Percentiles rank a stretch among this genome's conserved stretches.
Evolutionary conservation across 352 stramenopile species (phyloP).

Genomic region (Albugo laibachii): DNA sequence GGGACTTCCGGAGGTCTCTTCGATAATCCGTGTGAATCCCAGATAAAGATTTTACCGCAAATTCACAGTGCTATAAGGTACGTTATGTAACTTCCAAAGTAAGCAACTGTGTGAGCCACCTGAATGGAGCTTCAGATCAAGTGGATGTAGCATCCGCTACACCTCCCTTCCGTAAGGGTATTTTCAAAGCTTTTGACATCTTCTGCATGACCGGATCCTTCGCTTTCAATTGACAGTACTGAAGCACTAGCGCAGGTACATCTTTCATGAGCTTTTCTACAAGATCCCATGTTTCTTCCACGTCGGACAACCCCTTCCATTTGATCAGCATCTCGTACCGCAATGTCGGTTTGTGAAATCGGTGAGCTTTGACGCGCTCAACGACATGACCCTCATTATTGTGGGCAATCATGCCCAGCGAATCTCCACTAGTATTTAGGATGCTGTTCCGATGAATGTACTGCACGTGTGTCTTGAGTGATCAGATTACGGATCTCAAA

Average conservation of each 20-base stretch:
- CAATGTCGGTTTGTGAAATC: not conserved
- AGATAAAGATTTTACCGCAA: too few species aligned
- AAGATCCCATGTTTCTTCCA: conserved; percentile 9
- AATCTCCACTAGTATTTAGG: not conserved
- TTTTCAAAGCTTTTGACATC: not conserved
- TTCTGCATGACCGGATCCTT: not conserved
- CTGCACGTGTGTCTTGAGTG: not conserved
- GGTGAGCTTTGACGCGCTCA: not conserved
- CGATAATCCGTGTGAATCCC: too few species aligned
- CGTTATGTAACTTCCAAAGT: too few species aligned
- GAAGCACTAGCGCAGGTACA: conserved; percentile 6
- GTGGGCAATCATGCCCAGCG: not conserved
- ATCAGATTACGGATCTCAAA: not conserved
- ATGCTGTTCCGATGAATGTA: not conserved
- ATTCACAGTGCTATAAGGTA: too few species aligned
- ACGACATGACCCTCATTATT: conserved; percentile 1
- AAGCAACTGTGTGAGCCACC: too few species aligned
- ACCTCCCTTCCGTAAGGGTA: too few species aligned
- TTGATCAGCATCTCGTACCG: conserved; percentile 7
- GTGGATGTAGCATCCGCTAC: too few species aligned
- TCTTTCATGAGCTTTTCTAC: conserved; percentile 6
- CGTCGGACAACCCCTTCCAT: conserved; percentile 8
- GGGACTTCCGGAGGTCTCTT: too few species aligned
- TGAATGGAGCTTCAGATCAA: too few species aligned
- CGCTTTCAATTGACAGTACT: not conserved